Evolutionary conservation across 805 yeast genomes (phyloP), one percentile per base, ranked within the genome.

Genomic region (Saccharomycopsis vini): DNA sequence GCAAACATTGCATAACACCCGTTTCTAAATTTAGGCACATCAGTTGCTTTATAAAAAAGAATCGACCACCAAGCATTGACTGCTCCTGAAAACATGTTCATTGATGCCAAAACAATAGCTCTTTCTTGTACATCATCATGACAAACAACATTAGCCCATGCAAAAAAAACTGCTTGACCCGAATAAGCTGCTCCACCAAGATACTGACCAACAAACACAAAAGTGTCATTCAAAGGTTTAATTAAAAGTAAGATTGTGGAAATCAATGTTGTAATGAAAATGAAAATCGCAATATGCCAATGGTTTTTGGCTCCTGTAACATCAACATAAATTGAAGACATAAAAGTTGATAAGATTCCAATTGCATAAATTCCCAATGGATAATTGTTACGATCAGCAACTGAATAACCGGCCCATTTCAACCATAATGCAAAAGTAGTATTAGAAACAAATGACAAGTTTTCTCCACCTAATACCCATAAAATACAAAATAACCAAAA

Each of bases 1-100:
- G 72, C 75, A 44, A 77, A 54, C 70, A 77, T 69, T 0, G 82
- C 80, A 50, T 68, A 73, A 44, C 75, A 69, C 15, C 81, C 82
- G 37, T 67, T 69, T 41, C 58, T 61, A 48, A 71, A 75, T 37
- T 62, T 57, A 1, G 81, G 81, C 1, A 67, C 79, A 34, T 68
- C 65, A 4, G 67, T 59, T 1, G 81, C 79, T 21, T 68, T 58
- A 50, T 65, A 77, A 52, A 77, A 74, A 2, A 77, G 39, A 15
- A 77, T 47, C 1, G 75, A 66, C 79, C 81, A 76, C 81, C 81
- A 77, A 2, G 81, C 79, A 55, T 75, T 77, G 6, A 76, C 75
- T 2, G 79, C 77, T 52, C 73, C 71, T 23, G 77, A 70, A 56
- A 75, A 74, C 79, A 75, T 75, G 56, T 76, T 76, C 81, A 77